Percentiles rank a stretch among this genome's conserved stretches.
phyloP scores from a whole-genome alignment of 225 moss, liverwort and hornwort genomes.

The Pleurozium schreberi region DNA sequence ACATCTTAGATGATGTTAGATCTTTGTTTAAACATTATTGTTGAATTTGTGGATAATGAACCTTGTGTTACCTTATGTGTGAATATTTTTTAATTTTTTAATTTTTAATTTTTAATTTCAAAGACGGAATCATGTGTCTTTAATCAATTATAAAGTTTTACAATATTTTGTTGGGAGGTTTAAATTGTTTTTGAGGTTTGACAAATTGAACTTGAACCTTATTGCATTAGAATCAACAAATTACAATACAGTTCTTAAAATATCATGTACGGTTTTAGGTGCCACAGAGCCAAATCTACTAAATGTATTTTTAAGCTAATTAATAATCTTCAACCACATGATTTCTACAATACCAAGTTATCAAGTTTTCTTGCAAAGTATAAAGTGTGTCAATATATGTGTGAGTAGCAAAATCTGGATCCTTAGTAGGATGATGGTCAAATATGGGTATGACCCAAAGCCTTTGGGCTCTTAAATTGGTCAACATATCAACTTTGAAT shows the following conservation, averaged over 20 bases:
- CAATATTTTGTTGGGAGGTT: fast-evolving
- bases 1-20: too few relatives aligned
- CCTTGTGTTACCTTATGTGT: neutral
- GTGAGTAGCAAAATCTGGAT: too few relatives aligned
- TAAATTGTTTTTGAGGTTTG: neutral
- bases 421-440: too few relatives aligned
- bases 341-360: neutral
- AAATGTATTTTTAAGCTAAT: neutral
- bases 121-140: neutral
- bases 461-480: too few relatives aligned
- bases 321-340: neutral
- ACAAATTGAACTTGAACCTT: neutral
- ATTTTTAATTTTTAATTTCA: too few relatives aligned
- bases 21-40: too few relatives aligned
- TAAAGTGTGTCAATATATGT: too few relatives aligned
- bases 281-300: neutral
- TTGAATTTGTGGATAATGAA: neutral
- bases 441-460: too few relatives aligned
- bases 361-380: too few relatives aligned
- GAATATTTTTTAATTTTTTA: neutral
- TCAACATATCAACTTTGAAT: too few relatives aligned
- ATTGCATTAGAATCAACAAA: neutral
- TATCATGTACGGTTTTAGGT: neutral
- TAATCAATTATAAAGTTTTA: neutral
- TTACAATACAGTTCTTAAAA: neutral